Conservation (phyloP, 2,329 filamentous ascomycete genomes). For the Pochonia chlamydosporia region DNA sequence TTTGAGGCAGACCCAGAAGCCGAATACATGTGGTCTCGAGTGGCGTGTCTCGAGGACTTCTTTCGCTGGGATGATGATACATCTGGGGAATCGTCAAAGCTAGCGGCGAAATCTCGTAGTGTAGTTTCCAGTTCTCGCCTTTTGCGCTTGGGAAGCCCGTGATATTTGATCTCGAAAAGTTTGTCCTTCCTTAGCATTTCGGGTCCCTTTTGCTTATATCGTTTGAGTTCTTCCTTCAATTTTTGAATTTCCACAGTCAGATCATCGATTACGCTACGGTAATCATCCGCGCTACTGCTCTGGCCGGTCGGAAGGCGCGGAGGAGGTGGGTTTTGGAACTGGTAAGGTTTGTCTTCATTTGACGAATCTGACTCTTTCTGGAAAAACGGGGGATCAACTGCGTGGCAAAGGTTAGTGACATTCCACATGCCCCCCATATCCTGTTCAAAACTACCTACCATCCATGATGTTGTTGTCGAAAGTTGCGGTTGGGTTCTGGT, state of each 20-base stretch:
- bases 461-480: conserved; percentile 43
- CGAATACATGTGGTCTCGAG: conserved; percentile 33
- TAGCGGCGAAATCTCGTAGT: conserved; percentile 63
- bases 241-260: conserved; percentile 79
- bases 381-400: conserved; percentile 50
- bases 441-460: conserved; percentile 24
- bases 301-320: conserved; percentile 31
- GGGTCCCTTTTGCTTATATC: conserved; percentile 62
- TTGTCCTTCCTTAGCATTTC: conserved; percentile 67
- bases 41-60: conserved; percentile 33
- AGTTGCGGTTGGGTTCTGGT: conserved; percentile 39
- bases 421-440: background rate
- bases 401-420: background rate
- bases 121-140: conserved; percentile 71
- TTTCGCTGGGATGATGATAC: conserved; percentile 34
- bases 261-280: conserved; percentile 79
- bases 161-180: conserved; percentile 76
- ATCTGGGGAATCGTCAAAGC: conserved; percentile 46
- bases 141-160: conserved; percentile 65
- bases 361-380: conserved; percentile 48
- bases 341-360: conserved; percentile 34
- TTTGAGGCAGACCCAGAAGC: conserved; percentile 40
- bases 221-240: conserved; percentile 65
- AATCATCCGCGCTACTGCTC: conserved; percentile 66
- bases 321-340: conserved; percentile 16